phyloP scores from a whole-genome alignment of 2,329 filamentous ascomycete genomes.

The Aureobasidium sp. region DNA sequence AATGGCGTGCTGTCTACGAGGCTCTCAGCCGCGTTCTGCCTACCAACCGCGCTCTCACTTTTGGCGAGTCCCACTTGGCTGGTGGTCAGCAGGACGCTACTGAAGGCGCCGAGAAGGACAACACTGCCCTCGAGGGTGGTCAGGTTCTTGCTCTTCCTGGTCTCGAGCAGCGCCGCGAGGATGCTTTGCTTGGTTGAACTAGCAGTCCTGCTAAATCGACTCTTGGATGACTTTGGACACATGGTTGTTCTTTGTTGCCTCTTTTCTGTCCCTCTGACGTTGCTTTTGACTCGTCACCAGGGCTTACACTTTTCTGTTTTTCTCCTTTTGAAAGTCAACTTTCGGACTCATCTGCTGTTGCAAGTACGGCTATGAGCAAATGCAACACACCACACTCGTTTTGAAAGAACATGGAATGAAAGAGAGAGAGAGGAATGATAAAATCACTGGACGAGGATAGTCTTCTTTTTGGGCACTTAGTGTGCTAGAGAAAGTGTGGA shows the following conservation, averaged over 20 bases:
- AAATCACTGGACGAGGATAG: neutral
- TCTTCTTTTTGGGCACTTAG: too few species aligned
- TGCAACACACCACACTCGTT: neutral
- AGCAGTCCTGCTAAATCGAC: neutral
- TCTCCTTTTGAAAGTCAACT: neutral
- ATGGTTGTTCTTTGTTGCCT: neutral
- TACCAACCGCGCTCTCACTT: neutral
- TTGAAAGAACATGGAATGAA: neutral
- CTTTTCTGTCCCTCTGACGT: neutral
- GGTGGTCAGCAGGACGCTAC: neutral
- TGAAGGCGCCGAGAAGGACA: neutral
- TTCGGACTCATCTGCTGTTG: neutral
- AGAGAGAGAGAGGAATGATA: neutral
- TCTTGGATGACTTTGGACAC: neutral
- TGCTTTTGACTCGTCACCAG: too few species aligned
- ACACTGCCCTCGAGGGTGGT: neutral
- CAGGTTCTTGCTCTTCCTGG: neutral
- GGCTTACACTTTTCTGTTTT: neutral
- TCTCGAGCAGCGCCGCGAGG: neutral
- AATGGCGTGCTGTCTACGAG: constrained; percentile 19
- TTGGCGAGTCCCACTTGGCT: neutral
- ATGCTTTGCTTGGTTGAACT: neutral
- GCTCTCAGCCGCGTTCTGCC: constrained; percentile 1
- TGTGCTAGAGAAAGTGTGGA: neutral
- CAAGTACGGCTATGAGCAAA: neutral